A percentile compares a stretch with the other conserved stretches of the same genome.
phyloP scores from a whole-genome alignment of 2,329 filamentous ascomycete genomes.

The Colletotrichum kahawae region DNA sequence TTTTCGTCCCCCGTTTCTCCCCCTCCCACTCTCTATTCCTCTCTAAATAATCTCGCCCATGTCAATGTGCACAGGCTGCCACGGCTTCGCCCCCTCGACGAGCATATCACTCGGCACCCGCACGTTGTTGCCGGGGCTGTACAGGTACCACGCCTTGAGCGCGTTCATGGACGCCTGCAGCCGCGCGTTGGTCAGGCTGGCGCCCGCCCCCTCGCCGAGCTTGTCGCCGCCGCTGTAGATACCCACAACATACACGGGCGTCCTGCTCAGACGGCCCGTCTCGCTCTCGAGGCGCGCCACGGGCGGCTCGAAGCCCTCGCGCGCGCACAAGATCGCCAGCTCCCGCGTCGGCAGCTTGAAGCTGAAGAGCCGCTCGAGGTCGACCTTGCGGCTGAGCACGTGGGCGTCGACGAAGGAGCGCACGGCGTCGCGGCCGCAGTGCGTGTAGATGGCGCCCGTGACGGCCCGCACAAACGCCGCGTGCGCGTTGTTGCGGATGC shows the following conservation, averaged over 20 bases:
- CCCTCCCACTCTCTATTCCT: background rate
- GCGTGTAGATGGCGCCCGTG: conserved; percentile 83
- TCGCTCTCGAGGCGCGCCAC: conserved; percentile 88
- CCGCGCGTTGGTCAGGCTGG: conserved; percentile 78
- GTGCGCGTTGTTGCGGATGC: conserved; percentile 77
- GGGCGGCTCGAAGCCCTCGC: conserved; percentile 88
- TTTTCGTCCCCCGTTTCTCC: background rate
- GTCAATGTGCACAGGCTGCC: conserved; percentile 73
- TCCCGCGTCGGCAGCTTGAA: conserved; percentile 87
- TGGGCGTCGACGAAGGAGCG: conserved; percentile 86
- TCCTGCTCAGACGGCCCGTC: conserved; percentile 83
- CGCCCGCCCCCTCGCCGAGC: conserved; percentile 86
- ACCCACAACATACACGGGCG: conserved; percentile 91
- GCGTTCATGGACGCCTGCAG: conserved; percentile 82
- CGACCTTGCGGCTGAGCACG: conserved; percentile 79
- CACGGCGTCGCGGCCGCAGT: conserved; percentile 78
- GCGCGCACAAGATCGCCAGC: conserved; percentile 79
- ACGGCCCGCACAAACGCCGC: conserved; percentile 83
- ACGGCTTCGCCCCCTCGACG: conserved; percentile 62
- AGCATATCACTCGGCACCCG: conserved; percentile 75
- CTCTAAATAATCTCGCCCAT: conserved; percentile 70
- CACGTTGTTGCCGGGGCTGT: conserved; percentile 74
- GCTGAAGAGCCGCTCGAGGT: conserved; percentile 78
- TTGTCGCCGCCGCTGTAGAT: conserved; percentile 92
- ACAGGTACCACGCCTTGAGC: conserved; percentile 95